Evolutionary conservation across 2,329 filamentous ascomycete species (phyloP).

Genomic region (Sphaerulina populicola): DNA sequence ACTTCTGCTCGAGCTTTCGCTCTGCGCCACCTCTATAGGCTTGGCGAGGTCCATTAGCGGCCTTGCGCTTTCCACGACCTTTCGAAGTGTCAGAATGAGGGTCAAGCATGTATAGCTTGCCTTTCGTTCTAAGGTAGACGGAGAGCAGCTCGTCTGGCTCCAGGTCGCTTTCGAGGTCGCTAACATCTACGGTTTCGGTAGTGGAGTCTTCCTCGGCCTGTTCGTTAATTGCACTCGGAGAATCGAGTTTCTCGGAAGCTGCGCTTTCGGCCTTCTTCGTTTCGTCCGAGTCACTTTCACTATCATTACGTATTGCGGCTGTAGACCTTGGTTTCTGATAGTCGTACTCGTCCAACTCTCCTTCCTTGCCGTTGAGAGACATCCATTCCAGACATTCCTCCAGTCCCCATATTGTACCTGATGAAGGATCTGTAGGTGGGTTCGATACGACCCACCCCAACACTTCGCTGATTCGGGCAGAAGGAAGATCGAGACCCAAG

Average conservation of each 20-base stretch:
- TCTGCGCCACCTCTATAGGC: conserved; percentile 40
- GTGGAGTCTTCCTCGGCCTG: not conserved
- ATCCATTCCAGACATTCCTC: conserved; percentile 87
- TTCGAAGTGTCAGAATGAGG: conserved; percentile 47
- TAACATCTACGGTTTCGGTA: conserved; percentile 35
- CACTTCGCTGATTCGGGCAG: conserved; percentile 53
- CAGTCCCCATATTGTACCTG: conserved; percentile 62
- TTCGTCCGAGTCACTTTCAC: conserved; percentile 7
- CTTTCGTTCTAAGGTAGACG: conserved; percentile 67
- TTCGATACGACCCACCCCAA: conserved; percentile 54
- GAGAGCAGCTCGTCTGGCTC: conserved; percentile 52
- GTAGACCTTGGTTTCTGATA: conserved; percentile 23
- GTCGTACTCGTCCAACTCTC: conserved; percentile 31
- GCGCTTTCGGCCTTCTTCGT: conserved; percentile 1
- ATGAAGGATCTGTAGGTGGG: conserved; percentile 40
- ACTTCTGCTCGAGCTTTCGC: conserved; percentile 61
- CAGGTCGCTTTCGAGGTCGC: conserved; percentile 44
- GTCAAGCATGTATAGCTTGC: conserved; percentile 42
- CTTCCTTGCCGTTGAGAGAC: conserved; percentile 58
- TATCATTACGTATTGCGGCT: conserved; percentile 1
- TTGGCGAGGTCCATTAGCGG: conserved; percentile 37
- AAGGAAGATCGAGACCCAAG: conserved; percentile 58
- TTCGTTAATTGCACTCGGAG: not conserved
- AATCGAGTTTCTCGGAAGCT: not conserved
- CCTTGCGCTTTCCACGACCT: conserved; percentile 40